These are phyloP conservation scores for Penicillium ochrochloron DNA, from an alignment of 495 filamentous ascomycete species.

Conservation along the genomic window DNA sequence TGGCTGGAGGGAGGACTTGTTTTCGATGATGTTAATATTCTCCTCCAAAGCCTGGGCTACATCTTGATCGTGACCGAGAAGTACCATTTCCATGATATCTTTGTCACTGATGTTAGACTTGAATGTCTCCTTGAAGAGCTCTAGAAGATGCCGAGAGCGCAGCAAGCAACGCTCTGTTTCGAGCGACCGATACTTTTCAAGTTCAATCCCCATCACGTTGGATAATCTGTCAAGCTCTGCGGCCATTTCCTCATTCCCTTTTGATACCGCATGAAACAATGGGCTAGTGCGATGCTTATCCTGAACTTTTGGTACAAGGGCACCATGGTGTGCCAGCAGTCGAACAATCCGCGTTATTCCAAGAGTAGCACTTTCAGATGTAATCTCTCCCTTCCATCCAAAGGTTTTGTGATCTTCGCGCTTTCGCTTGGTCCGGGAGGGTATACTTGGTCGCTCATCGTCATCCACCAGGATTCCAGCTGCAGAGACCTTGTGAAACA, in stretches of 20 bases:
- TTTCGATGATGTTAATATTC: neutral
- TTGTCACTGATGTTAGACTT: slow-evolving; percentile 1
- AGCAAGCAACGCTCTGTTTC: slow-evolving; percentile 11
- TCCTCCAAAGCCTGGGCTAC: slow-evolving; percentile 19
- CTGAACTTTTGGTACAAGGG: neutral
- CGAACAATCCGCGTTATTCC: slow-evolving; percentile 14
- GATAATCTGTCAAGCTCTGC: slow-evolving; percentile 17
- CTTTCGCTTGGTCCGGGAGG: neutral
- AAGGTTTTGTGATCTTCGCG: slow-evolving; percentile 8
- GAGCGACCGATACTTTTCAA: neutral
- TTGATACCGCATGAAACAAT: slow-evolving; percentile 10
- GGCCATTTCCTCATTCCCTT: slow-evolving; percentile 24
- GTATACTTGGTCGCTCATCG: neutral
- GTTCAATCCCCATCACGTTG: neutral
- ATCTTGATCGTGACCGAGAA: slow-evolving; percentile 17
- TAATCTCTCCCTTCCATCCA: slow-evolving; percentile 24
- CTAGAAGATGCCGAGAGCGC: slow-evolving; percentile 19
- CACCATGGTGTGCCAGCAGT: slow-evolving; percentile 10
- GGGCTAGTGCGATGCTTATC: neutral
- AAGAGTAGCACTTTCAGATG: slow-evolving; percentile 15
- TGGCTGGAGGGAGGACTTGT: slow-evolving; percentile 3
- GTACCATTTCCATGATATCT: slow-evolving; percentile 11
- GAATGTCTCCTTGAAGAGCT: slow-evolving; percentile 11
- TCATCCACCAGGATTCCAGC: slow-evolving; percentile 13
- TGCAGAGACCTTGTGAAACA: slow-evolving; percentile 9